Conservation (phyloP, 108 stramenopile genomes). For the Stephanodiscus minutulus region DNA sequence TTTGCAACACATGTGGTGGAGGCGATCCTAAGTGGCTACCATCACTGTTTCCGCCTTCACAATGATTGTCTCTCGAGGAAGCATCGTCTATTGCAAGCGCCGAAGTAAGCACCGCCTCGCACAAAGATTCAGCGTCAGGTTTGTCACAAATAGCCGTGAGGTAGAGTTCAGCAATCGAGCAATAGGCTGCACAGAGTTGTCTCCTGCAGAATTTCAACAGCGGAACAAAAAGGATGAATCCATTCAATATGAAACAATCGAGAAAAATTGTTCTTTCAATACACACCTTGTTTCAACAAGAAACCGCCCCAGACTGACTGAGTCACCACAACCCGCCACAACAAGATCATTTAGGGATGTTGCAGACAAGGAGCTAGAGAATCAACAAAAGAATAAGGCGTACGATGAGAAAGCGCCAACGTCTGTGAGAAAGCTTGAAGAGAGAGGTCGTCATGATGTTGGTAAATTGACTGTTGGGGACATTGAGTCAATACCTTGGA, state of each 20-base stretch:
- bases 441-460: too few relatives aligned
- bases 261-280: background rate
- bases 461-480: too few relatives aligned
- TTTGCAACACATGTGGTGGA: conserved; percentile 80
- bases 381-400: too few relatives aligned
- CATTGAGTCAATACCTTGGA: too few relatives aligned
- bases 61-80: conserved; percentile 13
- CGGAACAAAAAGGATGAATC: background rate
- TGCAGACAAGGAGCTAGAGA: too few relatives aligned
- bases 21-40: conserved; percentile 37
- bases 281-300: conserved; percentile 42
- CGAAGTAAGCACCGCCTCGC: conserved; percentile 62
- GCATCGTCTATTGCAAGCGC: conserved; percentile 61
- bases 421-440: too few relatives aligned
- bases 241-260: background rate
- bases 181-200: conserved; percentile 78
- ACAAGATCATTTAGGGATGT: conserved; percentile 1
- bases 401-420: too few relatives aligned
- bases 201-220: conserved; percentile 24
- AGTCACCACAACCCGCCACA: conserved; percentile 30
- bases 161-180: conserved; percentile 83
- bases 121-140: conserved; percentile 76
- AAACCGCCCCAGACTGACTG: conserved; percentile 16
- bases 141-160: conserved; percentile 89
- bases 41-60: conserved; percentile 9